These are phyloP conservation scores for Microbotryomycetes sp. DNA, from an alignment of 1,284 basidiomycete genomes.

Conservation along the genomic window DNA sequence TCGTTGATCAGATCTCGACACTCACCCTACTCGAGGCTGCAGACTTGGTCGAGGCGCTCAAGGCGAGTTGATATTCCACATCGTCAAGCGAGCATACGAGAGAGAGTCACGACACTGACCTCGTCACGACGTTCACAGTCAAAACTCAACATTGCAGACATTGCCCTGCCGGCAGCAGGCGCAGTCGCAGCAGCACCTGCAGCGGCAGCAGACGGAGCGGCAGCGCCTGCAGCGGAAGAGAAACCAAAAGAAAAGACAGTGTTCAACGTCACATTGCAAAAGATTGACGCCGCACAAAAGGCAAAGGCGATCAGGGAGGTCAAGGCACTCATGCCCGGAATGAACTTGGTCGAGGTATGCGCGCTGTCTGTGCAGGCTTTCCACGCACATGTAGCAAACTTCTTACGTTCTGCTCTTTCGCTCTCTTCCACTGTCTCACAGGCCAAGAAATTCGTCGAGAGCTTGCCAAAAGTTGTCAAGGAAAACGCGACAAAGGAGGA, in stretches of 20 bases:
- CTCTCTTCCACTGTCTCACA: conserved; percentile 38
- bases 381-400: conserved; percentile 35
- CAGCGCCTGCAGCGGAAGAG: conserved; percentile 45
- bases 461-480: conserved; percentile 86
- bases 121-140: too few species aligned
- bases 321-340: conserved; percentile 86
- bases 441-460: conserved; percentile 99
- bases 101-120: too few species aligned
- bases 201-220: conserved; percentile 53
- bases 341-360: conserved; percentile 90
- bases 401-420: not conserved
- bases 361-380: conserved; percentile 1
- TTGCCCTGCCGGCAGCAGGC: conserved; percentile 80
- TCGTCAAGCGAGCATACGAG: too few species aligned
- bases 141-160: conserved; percentile 94
- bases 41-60: conserved; percentile 86
- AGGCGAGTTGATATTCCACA: conserved; percentile 58
- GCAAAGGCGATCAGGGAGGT: conserved; percentile 98
- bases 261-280: conserved; percentile 89
- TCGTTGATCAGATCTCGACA: conserved; percentile 89
- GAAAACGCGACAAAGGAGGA: conserved; percentile 97
- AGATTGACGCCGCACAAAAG: conserved; percentile 81
- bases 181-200: conserved; percentile 50
- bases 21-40: conserved; percentile 91
- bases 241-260: conserved; percentile 94